A percentile compares a stretch with the other conserved stretches of the same genome.
phyloP scores from a whole-genome alignment of 805 yeast species.

The Candida maesae region DNA sequence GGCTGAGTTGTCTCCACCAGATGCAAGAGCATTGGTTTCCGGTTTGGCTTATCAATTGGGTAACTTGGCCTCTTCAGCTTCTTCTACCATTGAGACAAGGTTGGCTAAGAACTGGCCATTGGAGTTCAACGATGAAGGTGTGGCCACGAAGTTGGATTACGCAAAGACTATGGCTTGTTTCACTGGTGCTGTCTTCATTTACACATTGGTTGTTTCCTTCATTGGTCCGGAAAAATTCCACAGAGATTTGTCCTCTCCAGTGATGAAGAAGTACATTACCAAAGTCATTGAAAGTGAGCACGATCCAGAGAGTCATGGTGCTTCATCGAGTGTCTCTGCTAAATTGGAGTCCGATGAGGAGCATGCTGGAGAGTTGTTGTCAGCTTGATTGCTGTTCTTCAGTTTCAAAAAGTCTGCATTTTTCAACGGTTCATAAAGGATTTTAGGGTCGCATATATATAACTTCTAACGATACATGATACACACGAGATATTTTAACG shows the following conservation, averaged over 20 bases:
- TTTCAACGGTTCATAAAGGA: too few relatives aligned
- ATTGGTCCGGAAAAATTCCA: slow-evolving; percentile 57
- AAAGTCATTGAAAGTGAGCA: slow-evolving; percentile 22
- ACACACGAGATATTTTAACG: neutral
- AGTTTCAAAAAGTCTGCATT: too few relatives aligned
- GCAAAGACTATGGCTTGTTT: slow-evolving; percentile 69
- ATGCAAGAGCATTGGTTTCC: slow-evolving; percentile 56
- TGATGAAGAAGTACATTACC: slow-evolving; percentile 29
- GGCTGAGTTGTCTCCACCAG: slow-evolving; percentile 63
- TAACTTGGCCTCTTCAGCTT: slow-evolving; percentile 67
- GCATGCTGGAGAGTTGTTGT: neutral
- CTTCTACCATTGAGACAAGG: slow-evolving; percentile 67
- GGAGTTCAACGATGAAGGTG: slow-evolving; percentile 29
- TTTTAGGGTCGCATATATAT: neutral
- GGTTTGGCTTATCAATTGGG: slow-evolving; percentile 71
- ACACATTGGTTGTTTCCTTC: slow-evolving; percentile 41
- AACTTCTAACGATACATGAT: too few relatives aligned
- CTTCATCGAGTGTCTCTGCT: slow-evolving; percentile 4
- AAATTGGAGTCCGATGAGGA: slow-evolving; percentile 3
- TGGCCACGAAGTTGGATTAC: slow-evolving; percentile 39
- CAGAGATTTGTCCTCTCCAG: slow-evolving; percentile 32
- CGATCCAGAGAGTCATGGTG: slow-evolving; percentile 4
- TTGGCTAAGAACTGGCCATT: slow-evolving; percentile 61
- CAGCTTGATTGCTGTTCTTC: neutral
- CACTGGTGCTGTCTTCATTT: slow-evolving; percentile 63